A percentile compares a stretch with the other conserved stretches of the same genome.
Evolutionary conservation across 345 rosid genomes (phyloP).

Genomic region (Syzygium grande): DNA sequence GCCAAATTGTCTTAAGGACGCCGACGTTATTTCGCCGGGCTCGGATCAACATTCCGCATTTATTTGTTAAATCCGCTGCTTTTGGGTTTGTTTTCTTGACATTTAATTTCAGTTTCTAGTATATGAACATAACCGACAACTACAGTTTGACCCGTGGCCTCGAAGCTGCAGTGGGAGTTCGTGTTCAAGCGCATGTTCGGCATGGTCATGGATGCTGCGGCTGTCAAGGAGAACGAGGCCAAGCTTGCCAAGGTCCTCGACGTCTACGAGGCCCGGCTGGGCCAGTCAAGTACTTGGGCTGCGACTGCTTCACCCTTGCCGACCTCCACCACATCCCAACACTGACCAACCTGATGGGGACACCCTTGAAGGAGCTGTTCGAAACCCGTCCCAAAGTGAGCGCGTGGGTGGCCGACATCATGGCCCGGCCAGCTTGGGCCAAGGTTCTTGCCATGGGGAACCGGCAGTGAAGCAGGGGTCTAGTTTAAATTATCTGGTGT

Average conservation of each 20-base stretch:
- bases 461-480: neutral
- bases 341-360: constrained; percentile 10
- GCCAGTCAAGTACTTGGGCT: constrained; percentile 15
- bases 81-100: too few relatives aligned
- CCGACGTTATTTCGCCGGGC: too few relatives aligned
- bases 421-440: constrained; percentile 25
- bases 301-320: constrained; percentile 13
- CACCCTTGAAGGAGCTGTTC: constrained; percentile 17
- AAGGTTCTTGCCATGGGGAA: constrained; percentile 42
- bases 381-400: constrained; percentile 16
- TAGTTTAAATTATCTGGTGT: neutral
- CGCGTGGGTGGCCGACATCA: constrained; percentile 13
- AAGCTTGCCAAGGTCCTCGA: constrained; percentile 24
- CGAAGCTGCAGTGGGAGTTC: constrained; percentile 56
- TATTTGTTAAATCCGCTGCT: too few relatives aligned
- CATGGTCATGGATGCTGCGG: constrained; percentile 34
- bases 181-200: constrained; percentile 39
- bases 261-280: constrained; percentile 9
- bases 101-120: too few relatives aligned
- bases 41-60: too few relatives aligned
- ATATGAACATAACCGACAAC: too few relatives aligned
- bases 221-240: constrained; percentile 42
- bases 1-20: too few relatives aligned
- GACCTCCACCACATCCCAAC: constrained; percentile 18
- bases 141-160: constrained; percentile 28